phyloP scores from a whole-genome alignment of 1,284 basidiomycete species.

The Trichosporon ovoides region DNA sequence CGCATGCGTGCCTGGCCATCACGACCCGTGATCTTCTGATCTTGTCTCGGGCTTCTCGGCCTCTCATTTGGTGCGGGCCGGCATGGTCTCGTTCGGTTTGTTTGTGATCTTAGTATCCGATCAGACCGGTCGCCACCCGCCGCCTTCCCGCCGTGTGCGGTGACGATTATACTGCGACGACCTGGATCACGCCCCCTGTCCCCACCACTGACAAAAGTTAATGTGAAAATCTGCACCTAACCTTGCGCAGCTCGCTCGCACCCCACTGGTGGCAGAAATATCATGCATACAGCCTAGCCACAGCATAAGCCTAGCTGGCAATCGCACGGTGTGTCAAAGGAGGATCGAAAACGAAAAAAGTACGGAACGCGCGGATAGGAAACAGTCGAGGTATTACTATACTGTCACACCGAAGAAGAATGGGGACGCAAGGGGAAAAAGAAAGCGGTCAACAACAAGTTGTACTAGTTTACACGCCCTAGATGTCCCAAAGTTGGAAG shows the following conservation, averaged over 20 bases:
- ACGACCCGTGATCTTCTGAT: too few relatives aligned
- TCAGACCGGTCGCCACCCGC: not conserved
- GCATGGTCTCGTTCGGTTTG: not conserved
- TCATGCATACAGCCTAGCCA: conserved; percentile 1
- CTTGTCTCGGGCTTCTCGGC: too few relatives aligned
- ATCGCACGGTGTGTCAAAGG: conserved; percentile 2
- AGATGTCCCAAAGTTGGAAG: not conserved
- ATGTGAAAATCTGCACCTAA: too few relatives aligned
- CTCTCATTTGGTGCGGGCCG: too few relatives aligned
- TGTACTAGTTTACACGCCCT: not conserved
- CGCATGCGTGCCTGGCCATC: too few relatives aligned
- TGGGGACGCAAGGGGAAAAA: not conserved
- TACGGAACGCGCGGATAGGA: not conserved
- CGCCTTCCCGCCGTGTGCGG: too few relatives aligned
- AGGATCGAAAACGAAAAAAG: conserved; percentile 15
- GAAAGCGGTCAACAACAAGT: not conserved
- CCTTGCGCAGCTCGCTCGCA: too few relatives aligned
- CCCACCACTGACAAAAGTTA: too few relatives aligned
- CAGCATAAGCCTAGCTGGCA: not conserved
- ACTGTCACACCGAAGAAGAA: not conserved
- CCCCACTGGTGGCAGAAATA: not conserved
- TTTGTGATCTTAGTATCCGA: not conserved
- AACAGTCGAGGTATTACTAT: too few relatives aligned
- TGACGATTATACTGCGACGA: not conserved
- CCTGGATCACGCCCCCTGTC: not conserved